phyloP scores from a whole-genome alignment of 2,329 filamentous ascomycete genomes.

The Dactylella cylindrospora region DNA sequence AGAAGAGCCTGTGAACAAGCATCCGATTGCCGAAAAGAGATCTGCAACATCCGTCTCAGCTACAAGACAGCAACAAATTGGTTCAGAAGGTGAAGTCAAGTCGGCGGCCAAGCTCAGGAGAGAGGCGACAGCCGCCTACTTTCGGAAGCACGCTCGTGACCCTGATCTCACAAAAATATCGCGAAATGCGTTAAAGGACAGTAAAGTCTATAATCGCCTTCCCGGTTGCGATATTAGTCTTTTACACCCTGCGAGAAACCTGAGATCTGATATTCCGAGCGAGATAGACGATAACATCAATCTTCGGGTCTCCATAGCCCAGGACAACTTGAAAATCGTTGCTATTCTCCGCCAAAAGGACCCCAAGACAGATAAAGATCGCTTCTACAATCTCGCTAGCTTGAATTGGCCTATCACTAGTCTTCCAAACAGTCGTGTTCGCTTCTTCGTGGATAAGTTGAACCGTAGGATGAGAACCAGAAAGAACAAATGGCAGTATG shows the following conservation, averaged over 20 bases:
- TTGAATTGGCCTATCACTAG: constrained; percentile 25
- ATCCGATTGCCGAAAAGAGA: too few species aligned
- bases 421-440: constrained; percentile 7
- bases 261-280: background rate
- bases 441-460: constrained; percentile 20
- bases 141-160: constrained; percentile 1
- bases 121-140: constrained; percentile 8
- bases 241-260: constrained; percentile 6
- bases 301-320: constrained; percentile 8
- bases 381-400: constrained; percentile 18
- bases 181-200: constrained; percentile 4
- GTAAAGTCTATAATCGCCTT: constrained; percentile 14
- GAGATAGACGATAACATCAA: constrained; percentile 3
- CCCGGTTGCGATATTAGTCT: constrained; percentile 11
- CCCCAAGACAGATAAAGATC: background rate
- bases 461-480: constrained; percentile 2
- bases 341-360: constrained; percentile 7
- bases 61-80: too few species aligned
- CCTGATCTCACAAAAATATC: constrained; percentile 1
- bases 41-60: too few species aligned
- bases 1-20: too few species aligned
- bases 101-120: constrained; percentile 6
- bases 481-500: constrained; percentile 15
- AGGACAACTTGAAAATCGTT: constrained; percentile 13
- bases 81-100: too few species aligned